Base-by-base conservation (phyloP, 1,139 yeast species). In the Blastobotrys arbuscula region DNA sequence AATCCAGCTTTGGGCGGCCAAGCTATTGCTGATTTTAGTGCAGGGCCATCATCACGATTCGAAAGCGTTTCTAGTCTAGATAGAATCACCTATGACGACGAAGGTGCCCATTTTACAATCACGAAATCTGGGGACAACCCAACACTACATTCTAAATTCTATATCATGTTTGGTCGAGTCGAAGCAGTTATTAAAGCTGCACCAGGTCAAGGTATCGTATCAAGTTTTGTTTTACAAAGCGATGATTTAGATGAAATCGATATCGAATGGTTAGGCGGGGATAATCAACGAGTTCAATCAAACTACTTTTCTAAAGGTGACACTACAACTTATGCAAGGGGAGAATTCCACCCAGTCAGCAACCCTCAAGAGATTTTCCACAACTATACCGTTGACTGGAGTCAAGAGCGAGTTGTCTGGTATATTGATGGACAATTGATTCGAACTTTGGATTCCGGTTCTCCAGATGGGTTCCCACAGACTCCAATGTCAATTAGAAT, bases 241-340 rank as follows among this genome's bases (percentile, higher is more conserved):
- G 95, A 88, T 64, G 95, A 84, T 59, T 70, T 82, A 53, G 96
- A 88, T 66, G 96, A 88, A 68, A 79, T 88, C 44, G 96, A 88
- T 68, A 66, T 85, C 45, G 96, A 88, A 65, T 81, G 92, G 78
- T 73, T 84, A 49, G 96, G 96, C 19, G 79, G 84, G 47, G 90
- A 85, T 60, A 73, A 72, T 21, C 72, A 77, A 36, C 79, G 83
- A 60, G 80, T 85, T 60, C 95, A 86, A 67, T 75, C 92, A 33
- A 88, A 88, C 66, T 88, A 68, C 65, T 88, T 87, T 67, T 78
- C 86, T 36, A 83, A 86, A 63, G 96, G 96, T 52, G 72, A 82
- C 56, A 79, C 85, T 2, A 64, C 79, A 1, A 78, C 88, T n/a
- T 86, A 80, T 62, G 84, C 84, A 60, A 76, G 96, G 64, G 96